Evolutionary conservation across 1,284 basidiomycete species (phyloP).

Genomic region (Filobasidium uniguttulatum): DNA sequence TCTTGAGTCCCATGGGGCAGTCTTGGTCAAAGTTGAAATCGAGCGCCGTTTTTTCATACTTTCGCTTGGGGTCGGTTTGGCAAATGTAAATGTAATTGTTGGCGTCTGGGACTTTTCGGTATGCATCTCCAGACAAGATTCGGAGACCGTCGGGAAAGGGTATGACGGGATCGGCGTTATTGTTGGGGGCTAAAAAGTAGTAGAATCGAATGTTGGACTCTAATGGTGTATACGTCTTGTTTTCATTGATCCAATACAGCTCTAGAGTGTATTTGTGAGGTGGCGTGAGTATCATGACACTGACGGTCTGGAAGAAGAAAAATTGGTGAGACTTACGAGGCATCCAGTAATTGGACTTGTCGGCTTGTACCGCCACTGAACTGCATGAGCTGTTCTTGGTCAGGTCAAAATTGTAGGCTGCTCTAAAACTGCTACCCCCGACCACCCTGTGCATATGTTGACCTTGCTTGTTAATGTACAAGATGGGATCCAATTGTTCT

Average conservation of each 20-base stretch:
- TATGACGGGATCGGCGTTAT: constrained; percentile 1
- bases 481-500: constrained; percentile 14
- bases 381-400: constrained; percentile 19
- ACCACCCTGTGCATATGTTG: constrained; percentile 15
- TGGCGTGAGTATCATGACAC: not conserved
- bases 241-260: constrained; percentile 14
- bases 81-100: not conserved
- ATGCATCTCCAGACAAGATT: constrained; percentile 26
- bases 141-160: constrained; percentile 31
- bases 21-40: constrained; percentile 22
- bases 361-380: constrained; percentile 18
- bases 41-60: constrained; percentile 3
- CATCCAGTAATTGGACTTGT: constrained; percentile 26
- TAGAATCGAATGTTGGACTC: constrained; percentile 16
- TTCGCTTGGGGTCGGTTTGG: not conserved
- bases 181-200: constrained; percentile 16
- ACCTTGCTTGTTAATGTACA: constrained; percentile 5
- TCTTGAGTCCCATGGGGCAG: constrained; percentile 22
- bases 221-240: constrained; percentile 13
- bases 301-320: not conserved
- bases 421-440: constrained; percentile 23
- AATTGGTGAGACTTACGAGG: not conserved
- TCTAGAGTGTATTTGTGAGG: not conserved
- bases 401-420: constrained; percentile 22
- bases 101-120: constrained; percentile 3